A percentile compares a stretch with the other conserved stretches of the same genome.
phyloP scores from a whole-genome alignment of 768 basidiomycete species.

The Mycena galericulata region DNA sequence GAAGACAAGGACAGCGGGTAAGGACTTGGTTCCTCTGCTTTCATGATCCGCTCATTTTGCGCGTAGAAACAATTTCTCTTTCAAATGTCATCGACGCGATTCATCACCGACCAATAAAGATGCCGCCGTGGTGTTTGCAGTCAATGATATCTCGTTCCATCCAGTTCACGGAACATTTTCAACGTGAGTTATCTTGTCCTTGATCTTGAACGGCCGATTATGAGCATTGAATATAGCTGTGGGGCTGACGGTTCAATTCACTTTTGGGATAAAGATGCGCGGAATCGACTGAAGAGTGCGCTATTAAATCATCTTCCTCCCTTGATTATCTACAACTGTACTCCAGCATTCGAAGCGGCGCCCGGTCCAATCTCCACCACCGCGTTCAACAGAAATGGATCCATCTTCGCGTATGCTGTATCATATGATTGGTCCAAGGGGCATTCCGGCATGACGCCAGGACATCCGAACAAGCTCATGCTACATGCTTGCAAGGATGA shows the following conservation, averaged over 20 bases:
- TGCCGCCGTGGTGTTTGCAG: conserved; percentile 80
- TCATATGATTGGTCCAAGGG: conserved; percentile 97
- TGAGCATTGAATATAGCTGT: conserved; percentile 43
- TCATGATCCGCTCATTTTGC: conserved; percentile 10
- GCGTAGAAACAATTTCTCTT: conserved; percentile 83
- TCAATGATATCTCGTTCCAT: conserved; percentile 91
- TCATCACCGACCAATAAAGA: conserved; percentile 67
- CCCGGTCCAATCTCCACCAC: conserved; percentile 84
- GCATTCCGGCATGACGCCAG: conserved; percentile 80
- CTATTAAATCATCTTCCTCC: conserved; percentile 18
- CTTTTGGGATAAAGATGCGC: conserved; percentile 95
- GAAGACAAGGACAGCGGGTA: conserved; percentile 86
- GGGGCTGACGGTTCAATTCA: conserved; percentile 89
- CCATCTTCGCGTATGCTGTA: conserved; percentile 91
- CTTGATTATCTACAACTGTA: not conserved
- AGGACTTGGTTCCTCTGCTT: conserved; percentile 33
- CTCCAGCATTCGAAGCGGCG: conserved; percentile 75
- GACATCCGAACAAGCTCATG: conserved; percentile 82
- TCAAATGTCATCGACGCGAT: conserved; percentile 84
- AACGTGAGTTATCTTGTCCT: conserved; percentile 67
- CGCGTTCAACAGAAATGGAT: conserved; percentile 89
- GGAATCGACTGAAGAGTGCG: conserved; percentile 91
- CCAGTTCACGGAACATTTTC: conserved; percentile 88
- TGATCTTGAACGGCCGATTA: conserved; percentile 35
- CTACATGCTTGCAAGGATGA: conserved; percentile 89